Base-by-base conservation (phyloP, 768 basidiomycete genomes). In the Mycena rebaudengoi region DNA sequence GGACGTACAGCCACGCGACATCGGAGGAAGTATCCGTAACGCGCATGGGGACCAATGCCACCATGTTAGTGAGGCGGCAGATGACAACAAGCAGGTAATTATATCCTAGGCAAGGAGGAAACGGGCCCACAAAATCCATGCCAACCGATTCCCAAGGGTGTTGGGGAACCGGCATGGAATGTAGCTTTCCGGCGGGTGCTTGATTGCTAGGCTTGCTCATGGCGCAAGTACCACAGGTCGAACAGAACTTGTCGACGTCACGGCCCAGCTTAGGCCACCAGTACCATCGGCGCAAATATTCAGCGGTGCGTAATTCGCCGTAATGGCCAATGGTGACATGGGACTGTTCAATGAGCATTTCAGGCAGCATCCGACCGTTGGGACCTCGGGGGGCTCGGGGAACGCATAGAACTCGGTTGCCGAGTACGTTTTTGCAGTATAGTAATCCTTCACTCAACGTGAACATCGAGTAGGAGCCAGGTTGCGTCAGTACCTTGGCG, bases 101-200 rank as follows among this genome's bases (percentile, higher is more conserved):
- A 26, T 35, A 74, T 1, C 62, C 69, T 0, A 71, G 23, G 0
- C 65, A 70, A 11, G 55, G 1, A 0, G 76, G 78, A 4, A 80
- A 59, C 0, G 71, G 74, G 0, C 72, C 78, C 0, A 79, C 58
- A 39, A 80, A 80, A 62, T 80, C 78, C 26, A 81, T 75, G 0
- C 68, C 72, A 0, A 80, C 74, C 0, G 70, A 68, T 2, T 69
- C 58, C 73, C 74, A 78, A 0, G 77, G 80, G 0, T 43, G 32
- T 0, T 30, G 25, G 0, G 74, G 74, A 0, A 74, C 60, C 1
- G 69, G 72, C 12, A 78, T 59, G 7, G 62, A 29, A 21, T 75
- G 71, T 0, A 75, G 55, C 5, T 39, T 6, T 0, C 71, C 71
- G 0, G 26, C 7, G 7, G 55, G 55, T 7, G 30, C 14, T 4